These are phyloP conservation scores for Lolium multiflorum DNA, from an alignment of 176 grass and related monocot genomes.

Conservation along the genomic window DNA sequence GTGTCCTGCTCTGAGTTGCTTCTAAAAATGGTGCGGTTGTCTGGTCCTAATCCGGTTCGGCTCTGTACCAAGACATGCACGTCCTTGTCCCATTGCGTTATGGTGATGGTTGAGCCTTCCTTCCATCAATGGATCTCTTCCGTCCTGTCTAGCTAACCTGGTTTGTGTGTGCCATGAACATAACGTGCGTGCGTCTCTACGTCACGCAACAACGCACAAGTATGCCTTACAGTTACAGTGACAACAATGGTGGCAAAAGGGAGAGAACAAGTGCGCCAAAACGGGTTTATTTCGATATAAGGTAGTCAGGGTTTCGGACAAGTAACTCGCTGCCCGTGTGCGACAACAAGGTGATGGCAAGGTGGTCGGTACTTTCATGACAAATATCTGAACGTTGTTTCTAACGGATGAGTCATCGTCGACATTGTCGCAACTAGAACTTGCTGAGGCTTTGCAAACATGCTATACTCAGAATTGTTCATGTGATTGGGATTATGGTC, in stretches of 20 bases:
- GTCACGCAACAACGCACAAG: background rate
- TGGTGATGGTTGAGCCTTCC: background rate
- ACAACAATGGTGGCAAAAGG: background rate
- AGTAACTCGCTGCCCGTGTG: background rate
- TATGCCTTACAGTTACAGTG: background rate
- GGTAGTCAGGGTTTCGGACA: background rate
- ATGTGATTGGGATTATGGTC: too few species aligned
- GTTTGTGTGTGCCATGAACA: background rate
- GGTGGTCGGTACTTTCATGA: too few species aligned
- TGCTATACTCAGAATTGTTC: too few species aligned
- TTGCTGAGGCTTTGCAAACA: too few species aligned
- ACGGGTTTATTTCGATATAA: background rate
- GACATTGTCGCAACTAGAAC: too few species aligned
- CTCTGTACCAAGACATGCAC: background rate
- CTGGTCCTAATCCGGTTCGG: slow-evolving; percentile 44
- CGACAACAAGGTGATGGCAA: too few species aligned
- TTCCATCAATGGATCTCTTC: background rate
- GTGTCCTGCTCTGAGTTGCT: background rate
- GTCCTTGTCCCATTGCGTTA: background rate
- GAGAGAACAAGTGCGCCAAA: background rate
- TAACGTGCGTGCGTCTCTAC: background rate
- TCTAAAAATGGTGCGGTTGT: slow-evolving; percentile 29
- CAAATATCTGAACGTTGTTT: too few species aligned
- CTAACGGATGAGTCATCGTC: too few species aligned
- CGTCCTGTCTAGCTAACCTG: background rate